Evolutionary conservation across 306 rosid species (phyloP).

Genomic region (Ochetophila trinervis): DNA sequence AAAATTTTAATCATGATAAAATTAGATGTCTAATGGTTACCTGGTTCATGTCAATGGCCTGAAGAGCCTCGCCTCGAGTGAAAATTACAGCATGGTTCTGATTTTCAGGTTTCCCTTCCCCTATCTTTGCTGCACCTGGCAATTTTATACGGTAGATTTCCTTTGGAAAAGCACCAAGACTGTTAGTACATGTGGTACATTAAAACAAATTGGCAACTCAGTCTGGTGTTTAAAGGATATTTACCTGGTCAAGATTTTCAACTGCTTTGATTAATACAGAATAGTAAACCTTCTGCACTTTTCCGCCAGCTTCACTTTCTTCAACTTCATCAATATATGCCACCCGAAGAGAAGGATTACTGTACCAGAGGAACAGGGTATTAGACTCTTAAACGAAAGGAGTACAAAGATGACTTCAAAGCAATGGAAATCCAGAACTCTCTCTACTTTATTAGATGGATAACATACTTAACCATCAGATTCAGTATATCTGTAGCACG

Average conservation of each 20-base stretch:
- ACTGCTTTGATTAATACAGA: conserved; percentile 88
- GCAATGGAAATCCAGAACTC: conserved; percentile 23
- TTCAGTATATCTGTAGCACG: conserved; percentile 94
- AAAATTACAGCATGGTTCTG: conserved; percentile 93
- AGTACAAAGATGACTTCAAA: conserved; percentile 20
- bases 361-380: conserved; percentile 31
- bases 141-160: conserved; percentile 90
- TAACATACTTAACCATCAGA: conserved; percentile 95
- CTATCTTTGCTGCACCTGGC: conserved; percentile 85
- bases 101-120: conserved; percentile 99
- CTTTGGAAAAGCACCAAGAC: conserved; percentile 42
- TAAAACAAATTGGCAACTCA: conserved; percentile 4
- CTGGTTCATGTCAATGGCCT: conserved; percentile 98
- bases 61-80: conserved; percentile 98
- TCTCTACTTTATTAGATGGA: conserved; percentile 27
- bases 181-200: conserved; percentile 20
- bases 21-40: conserved; percentile 35
- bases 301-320: conserved; percentile 68
- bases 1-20: conserved; percentile 22
- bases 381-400: conserved; percentile 31
- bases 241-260: conserved; percentile 90
- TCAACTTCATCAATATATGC: conserved; percentile 98
- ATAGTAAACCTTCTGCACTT: conserved; percentile 87
- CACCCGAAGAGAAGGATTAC: conserved; percentile 94
- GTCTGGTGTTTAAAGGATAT: conserved; percentile 21